Base-by-base conservation (phyloP, 2,329 filamentous ascomycete species). In the Apiospora rasikravindrae region DNA sequence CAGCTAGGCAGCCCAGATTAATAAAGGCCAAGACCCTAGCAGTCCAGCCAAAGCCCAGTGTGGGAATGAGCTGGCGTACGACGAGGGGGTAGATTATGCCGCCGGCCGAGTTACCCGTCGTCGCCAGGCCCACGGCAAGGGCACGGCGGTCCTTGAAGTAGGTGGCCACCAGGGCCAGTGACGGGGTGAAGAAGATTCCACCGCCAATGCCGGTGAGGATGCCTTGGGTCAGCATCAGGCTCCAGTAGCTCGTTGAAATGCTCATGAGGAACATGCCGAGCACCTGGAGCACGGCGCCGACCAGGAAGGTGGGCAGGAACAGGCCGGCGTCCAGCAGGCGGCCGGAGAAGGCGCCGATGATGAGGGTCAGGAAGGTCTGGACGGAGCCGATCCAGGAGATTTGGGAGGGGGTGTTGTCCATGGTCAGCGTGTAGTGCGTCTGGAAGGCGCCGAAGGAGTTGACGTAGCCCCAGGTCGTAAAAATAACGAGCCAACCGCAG, bases 1-100 rank as follows among this genome's bases (percentile, higher is more conserved):
- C 90, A 40, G 97, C 91, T 67, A 98, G 91, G 37, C 94, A 94
- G 0, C 93, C 94, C 57, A 92, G 88, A 82, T 98, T 98, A 51
- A 95, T 79, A 40, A 81, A 80, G n/a, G 77, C 80, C 19, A 81
- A 75, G 8, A 80, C 78, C 67, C 80, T 76, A 22, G 78, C 76
- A 2, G 80, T 80, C 80, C 80, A 81, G 64, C 77, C 77, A 45
- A 81, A 81, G 3, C 80, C 79, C 4, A 81, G 29, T 13, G 67
- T 73, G 1, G 80, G 79, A 44, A 81, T 75, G 16, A 81, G 74
- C 71, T 80, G 75, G 49, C 79, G 74, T 2, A 80, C 79, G 33
- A 81, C 75, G 1, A 80, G 83, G 0, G 88, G 88, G 71, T 88
- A 89, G 2, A 90, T 79, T 2, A 89, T 82, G 4, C 88, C 87